Percentiles rank a stretch among this genome's conserved stretches.
Conservation (phyloP, 768 basidiomycete species). For the Xerocomellus amylosporus region DNA sequence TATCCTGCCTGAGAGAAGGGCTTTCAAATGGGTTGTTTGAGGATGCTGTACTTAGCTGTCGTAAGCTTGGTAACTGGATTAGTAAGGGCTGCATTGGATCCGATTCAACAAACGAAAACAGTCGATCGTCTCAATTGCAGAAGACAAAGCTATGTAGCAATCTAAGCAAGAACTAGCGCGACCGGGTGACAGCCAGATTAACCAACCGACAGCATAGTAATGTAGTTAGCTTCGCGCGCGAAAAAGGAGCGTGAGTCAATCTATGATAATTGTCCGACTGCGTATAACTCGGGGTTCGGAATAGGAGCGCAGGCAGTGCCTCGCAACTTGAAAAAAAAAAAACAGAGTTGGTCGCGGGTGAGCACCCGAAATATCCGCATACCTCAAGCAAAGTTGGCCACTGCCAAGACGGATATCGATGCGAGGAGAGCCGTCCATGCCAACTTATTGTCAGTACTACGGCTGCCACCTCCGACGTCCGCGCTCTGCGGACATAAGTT, state of each 20-base stretch:
- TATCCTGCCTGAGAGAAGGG: neutral
- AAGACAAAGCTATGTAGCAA: slow-evolving; percentile 17
- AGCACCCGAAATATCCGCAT: neutral
- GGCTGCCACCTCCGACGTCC: slow-evolving; percentile 2
- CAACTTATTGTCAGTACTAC: neutral
- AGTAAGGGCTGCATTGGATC: neutral
- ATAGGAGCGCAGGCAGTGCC: neutral
- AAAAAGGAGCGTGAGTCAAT: neutral
- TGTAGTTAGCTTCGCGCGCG: neutral
- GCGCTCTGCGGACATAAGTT: slow-evolving; percentile 18
- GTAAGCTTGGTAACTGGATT: slow-evolving; percentile 14
- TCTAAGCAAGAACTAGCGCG: slow-evolving; percentile 5
- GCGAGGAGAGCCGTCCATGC: slow-evolving; percentile 10
- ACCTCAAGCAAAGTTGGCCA: slow-evolving; percentile 8
- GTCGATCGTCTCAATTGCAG: neutral
- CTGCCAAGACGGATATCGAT: slow-evolving; percentile 2
- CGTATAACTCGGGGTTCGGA: neutral
- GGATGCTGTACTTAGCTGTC: slow-evolving; percentile 9
- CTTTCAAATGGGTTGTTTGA: neutral
- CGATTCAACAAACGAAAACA: slow-evolving; percentile 9
- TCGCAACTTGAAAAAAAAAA: too few species aligned
- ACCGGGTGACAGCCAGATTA: neutral
- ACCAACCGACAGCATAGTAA: slow-evolving; percentile 3
- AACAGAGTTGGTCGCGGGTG: neutral
- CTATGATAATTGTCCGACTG: too few species aligned